These are phyloP conservation scores for Phlyctochytrium bullatum DNA, from an alignment of 192 early-diverging fungal genomes.

Conservation along the genomic window DNA sequence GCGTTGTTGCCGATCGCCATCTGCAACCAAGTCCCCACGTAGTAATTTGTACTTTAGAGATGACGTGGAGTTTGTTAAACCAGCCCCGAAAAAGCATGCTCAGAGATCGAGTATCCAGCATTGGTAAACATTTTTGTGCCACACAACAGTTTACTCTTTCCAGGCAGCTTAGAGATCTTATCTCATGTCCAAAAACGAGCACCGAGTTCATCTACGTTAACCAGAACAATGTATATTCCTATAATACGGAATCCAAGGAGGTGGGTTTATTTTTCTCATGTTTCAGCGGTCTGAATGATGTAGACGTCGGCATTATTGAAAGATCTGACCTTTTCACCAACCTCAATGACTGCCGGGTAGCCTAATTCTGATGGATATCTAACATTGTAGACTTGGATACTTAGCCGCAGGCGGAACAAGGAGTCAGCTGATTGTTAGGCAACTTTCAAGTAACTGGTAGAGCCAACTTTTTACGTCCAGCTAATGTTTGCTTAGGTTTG, in stretches of 20 bases:
- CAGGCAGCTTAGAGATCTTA: conserved; percentile 91
- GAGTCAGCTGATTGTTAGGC: conserved; percentile 74
- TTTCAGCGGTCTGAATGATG: background rate
- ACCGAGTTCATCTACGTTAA: conserved; percentile 80
- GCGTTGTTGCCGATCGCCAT: too few relatives aligned
- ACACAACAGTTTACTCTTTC: background rate
- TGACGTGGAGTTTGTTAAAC: conserved; percentile 70
- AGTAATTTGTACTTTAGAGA: too few relatives aligned
- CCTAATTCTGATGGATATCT: background rate
- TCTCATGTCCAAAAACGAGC: conserved; percentile 69
- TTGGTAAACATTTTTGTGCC: conserved; percentile 56
- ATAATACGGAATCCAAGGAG: conserved; percentile 57
- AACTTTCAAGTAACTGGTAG: conserved; percentile 62
- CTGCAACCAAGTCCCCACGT: too few relatives aligned
- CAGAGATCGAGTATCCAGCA: conserved; percentile 88
- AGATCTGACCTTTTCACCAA: conserved; percentile 76
- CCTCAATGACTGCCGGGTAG: conserved; percentile 69
- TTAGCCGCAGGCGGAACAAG: conserved; percentile 90
- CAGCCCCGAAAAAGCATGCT: conserved; percentile 64
- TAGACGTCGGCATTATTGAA: conserved; percentile 60
- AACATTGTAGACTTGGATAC: conserved; percentile 60
- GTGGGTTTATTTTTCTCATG: conserved; percentile 22
- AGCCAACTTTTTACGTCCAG: background rate
- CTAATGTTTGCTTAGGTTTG: conserved; percentile 18
- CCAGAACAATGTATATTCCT: conserved; percentile 62